Evolutionary conservation across 129 eudicot species (phyloP).

Genomic region (Solidago caesia): DNA sequence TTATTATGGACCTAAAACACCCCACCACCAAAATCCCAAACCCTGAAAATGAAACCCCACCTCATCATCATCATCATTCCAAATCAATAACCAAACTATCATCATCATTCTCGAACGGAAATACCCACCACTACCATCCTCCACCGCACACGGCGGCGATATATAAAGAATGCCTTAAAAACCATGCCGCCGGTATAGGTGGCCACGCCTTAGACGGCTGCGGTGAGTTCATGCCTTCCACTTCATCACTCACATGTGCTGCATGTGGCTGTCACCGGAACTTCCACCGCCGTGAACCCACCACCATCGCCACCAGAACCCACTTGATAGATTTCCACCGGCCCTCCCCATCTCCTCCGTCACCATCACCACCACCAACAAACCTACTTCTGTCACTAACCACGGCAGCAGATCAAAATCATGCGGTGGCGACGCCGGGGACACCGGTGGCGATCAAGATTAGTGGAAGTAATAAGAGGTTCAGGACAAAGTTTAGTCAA

Average conservation of each 20-base stretch:
- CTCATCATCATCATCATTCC: slow-evolving; percentile 36
- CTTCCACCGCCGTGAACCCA: slow-evolving; percentile 77
- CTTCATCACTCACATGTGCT: slow-evolving; percentile 61
- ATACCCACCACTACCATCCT: slow-evolving; percentile 35
- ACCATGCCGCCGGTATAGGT: slow-evolving; percentile 78
- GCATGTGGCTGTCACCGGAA: slow-evolving; percentile 97
- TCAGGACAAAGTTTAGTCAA: slow-evolving; percentile 70
- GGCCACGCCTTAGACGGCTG: slow-evolving; percentile 90
- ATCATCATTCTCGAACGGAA: slow-evolving; percentile 41
- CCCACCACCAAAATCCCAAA: slow-evolving; percentile 38
- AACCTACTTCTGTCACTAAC: slow-evolving; percentile 40
- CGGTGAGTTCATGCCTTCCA: slow-evolving; percentile 75
- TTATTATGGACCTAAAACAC: slow-evolving; percentile 40
- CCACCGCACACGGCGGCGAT: slow-evolving; percentile 29
- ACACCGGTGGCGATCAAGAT: slow-evolving; percentile 52
- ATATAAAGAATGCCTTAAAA: slow-evolving; percentile 71
- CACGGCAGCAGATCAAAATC: slow-evolving; percentile 39
- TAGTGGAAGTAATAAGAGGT: slow-evolving; percentile 52
- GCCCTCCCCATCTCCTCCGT: slow-evolving; percentile 34
- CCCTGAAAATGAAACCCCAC: slow-evolving; percentile 61
- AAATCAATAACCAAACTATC: slow-evolving; percentile 40
- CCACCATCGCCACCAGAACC: slow-evolving; percentile 24
- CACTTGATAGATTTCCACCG: slow-evolving; percentile 53
- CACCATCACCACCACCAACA: slow-evolving; percentile 48
- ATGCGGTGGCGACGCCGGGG: slow-evolving; percentile 39